Conservation (phyloP, 371 early-diverging fungal species). For the Choanephora cucurbitarum region DNA sequence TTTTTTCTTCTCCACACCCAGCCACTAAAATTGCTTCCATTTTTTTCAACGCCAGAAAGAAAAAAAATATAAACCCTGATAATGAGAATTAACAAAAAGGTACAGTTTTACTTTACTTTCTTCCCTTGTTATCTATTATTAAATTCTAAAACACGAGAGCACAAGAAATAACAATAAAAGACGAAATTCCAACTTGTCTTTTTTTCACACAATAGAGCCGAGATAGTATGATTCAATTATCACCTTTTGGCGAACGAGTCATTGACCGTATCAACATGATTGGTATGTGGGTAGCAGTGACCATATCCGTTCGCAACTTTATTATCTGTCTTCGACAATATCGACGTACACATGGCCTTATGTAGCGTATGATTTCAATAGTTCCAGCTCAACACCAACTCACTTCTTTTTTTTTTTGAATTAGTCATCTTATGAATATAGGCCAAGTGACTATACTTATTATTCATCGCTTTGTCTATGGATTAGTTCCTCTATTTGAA, state of each 20-base stretch:
- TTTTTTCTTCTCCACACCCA: not conserved
- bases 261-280: conserved; percentile 49
- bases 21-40: not conserved
- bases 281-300: conserved; percentile 45
- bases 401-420: not conserved
- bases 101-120: too few relatives aligned
- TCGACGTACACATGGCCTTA: conserved; percentile 41
- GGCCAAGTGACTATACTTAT: conserved; percentile 41
- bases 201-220: not conserved
- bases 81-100: too few relatives aligned
- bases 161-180: not conserved
- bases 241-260: conserved; percentile 39
- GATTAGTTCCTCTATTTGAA: conserved; percentile 49
- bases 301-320: conserved; percentile 41
- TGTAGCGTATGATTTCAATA: conserved; percentile 32
- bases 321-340: conserved; percentile 43
- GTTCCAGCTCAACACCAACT: not conserved
- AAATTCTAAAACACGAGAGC: too few relatives aligned
- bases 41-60: not conserved
- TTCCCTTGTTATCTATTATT: too few relatives aligned
- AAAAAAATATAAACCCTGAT: not conserved
- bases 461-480: conserved; percentile 45
- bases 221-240: conserved; percentile 31
- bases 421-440: conserved; percentile 46
- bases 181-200: not conserved